These are phyloP conservation scores for Tylopilus intermedius DNA, from an alignment of 768 basidiomycete species.

Conservation along the genomic window DNA sequence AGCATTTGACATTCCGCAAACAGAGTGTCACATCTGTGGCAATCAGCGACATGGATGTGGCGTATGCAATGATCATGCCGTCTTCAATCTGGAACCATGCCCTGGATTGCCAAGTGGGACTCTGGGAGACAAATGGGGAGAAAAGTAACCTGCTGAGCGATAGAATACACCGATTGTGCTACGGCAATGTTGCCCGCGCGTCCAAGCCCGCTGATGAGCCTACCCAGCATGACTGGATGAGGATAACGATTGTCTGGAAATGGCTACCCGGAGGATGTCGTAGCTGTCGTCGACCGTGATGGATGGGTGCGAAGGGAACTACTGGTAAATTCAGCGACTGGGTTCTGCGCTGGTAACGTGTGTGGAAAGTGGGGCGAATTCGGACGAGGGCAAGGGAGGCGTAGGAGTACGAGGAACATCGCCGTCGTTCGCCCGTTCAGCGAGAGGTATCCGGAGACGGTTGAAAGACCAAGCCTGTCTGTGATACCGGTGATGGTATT, in stretches of 20 bases:
- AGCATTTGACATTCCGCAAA: slow-evolving; percentile 72
- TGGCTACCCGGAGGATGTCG: slow-evolving; percentile 41
- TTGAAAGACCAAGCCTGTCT: slow-evolving; percentile 29
- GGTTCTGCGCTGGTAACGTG: slow-evolving; percentile 23
- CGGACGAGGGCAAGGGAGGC: slow-evolving; percentile 10
- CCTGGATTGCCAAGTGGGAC: slow-evolving; percentile 44
- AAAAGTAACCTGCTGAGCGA: slow-evolving; percentile 58
- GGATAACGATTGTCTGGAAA: slow-evolving; percentile 43
- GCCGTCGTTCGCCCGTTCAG: slow-evolving; percentile 11
- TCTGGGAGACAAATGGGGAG: slow-evolving; percentile 33
- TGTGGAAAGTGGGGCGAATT: slow-evolving; percentile 8
- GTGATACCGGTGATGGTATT: slow-evolving; percentile 58
- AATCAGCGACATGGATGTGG: slow-evolving; percentile 89
- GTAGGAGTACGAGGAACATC: slow-evolving; percentile 7
- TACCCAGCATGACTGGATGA: slow-evolving; percentile 45
- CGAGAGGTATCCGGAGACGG: slow-evolving; percentile 19
- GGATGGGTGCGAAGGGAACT: slow-evolving; percentile 25
- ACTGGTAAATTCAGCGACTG: slow-evolving; percentile 32
- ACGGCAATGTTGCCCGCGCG: slow-evolving; percentile 56
- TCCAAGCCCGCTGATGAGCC: slow-evolving; percentile 66
- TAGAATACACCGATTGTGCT: slow-evolving; percentile 60
- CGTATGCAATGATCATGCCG: slow-evolving; percentile 81
- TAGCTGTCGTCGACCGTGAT: slow-evolving; percentile 41
- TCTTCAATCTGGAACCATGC: slow-evolving; percentile 83
- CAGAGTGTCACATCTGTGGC: slow-evolving; percentile 59